Base-by-base conservation (phyloP, 2,329 filamentous ascomycete species). In the Exserohilum rostratum region DNA sequence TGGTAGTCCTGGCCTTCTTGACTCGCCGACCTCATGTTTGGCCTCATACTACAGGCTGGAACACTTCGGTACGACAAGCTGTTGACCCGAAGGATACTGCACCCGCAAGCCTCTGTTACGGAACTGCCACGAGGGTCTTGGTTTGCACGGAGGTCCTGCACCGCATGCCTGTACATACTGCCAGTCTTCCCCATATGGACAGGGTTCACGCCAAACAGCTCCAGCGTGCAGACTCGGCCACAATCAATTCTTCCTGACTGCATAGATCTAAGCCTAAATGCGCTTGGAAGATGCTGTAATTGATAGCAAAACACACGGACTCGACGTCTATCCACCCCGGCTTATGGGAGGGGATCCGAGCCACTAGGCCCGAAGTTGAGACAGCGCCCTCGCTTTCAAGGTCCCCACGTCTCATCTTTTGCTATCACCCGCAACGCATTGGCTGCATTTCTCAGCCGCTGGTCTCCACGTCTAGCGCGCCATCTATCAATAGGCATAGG, bases 331-430 rank as follows among this genome's bases (percentile, higher is more conserved):
- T 57, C 65, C 55, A 70, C 61, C 66, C 66, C 71, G 71, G 72
- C 62, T 69, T 66, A 69, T 69, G 58, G 56, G 65, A 68, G 72
- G 72, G 72, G 71, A 74, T 70, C 72, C 72, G 71, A 69, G 53
- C 58, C 57, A 68, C 57, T 68, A 65, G 62, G 62, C 62, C 70
- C 69, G 67, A 71, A 60, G 66, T 71, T 74, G 69, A 74, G 67
- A 75, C 71, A 72, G 61, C 63, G 69, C 67, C 64, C 61, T 72
- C 60, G 57, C 62, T 55, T 57, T 55, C 49, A 47, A 68, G 54
- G 60, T 67, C 58, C 65, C 65, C 63, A 72, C 69, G 72, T 76
- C 73, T 75, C 73, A 74, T 71, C 60, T 73, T 66, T n/a, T 68
- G 61, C 66, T 73, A 74, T 75, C 71, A 62, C 68, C 57, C 64